Base-by-base conservation (phyloP, 371 early-diverging fungal genomes). In the Apophysomyces trapeziformis region DNA sequence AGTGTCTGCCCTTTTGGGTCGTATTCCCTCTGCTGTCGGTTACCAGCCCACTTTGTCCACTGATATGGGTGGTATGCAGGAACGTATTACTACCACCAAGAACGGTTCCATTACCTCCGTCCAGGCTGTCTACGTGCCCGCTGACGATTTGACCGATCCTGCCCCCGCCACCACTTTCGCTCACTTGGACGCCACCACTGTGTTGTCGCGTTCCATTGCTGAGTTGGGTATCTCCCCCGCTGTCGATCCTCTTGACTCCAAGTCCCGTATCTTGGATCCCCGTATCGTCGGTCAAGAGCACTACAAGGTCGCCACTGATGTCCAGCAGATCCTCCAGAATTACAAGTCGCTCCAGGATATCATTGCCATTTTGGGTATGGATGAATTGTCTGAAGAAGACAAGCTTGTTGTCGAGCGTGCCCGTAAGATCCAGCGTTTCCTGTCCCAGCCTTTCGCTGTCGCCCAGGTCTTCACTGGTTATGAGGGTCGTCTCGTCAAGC, bases 191-290 rank as follows among this genome's bases (percentile, higher is more conserved):
- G 97, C 98, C 89, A 98, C 97, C 86, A 97, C 98, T 82, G 98
- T 98, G 74, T 89, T 98, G 89, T 96, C 96, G 69, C 95, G 98
- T 91, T 89, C 92, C 76, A 98, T 98, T 78, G 93, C 97, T 71
- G 98, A 98, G 85, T 89, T 97, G 82, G 98, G 96, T 93, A 97
- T 98, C 83, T 98, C 96, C 92, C 98, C 98, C 67, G 98, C 98
- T 70, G 98, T 98, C 87, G 98, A 98, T 85, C 98, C 98, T 66
- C 93, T 98, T 67, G 98, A 98, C 85, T 96, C 96, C 89, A 95
- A 98, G 91, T 96, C 95, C 65, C 95, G 97, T 87, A 93, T 97
- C 81, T 86, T 97, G 62, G 97, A 97, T 87, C 97, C 96, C 78
- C 94, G 95, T 87, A 92, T 97, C 70, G 96, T 97, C 71, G 97